A percentile compares a stretch with the other conserved stretches of the same genome.
Conservation (phyloP, 2,329 filamentous ascomycete species). For the Blastomyces gilchristii region DNA sequence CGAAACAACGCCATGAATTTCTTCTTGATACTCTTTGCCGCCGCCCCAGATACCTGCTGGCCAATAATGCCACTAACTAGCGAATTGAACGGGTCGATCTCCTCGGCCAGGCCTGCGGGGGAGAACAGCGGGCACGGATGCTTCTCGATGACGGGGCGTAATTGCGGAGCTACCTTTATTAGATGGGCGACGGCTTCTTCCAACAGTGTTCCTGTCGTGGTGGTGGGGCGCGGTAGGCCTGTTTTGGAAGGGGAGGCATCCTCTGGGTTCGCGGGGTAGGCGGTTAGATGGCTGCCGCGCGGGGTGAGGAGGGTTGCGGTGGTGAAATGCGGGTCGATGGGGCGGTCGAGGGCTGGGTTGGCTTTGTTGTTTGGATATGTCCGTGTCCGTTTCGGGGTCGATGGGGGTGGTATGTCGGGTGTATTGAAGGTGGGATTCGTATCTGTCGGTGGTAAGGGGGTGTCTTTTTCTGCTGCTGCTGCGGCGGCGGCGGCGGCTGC, state of each 20-base stretch:
- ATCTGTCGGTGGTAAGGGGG: slow-evolving; percentile 20
- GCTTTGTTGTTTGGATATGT: slow-evolving; percentile 20
- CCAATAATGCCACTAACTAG: slow-evolving; percentile 83
- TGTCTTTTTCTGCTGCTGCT: background rate
- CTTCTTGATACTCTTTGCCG: slow-evolving; percentile 76
- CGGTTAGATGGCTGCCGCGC: slow-evolving; percentile 37
- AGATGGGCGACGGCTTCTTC: slow-evolving; percentile 66
- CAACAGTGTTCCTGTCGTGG: slow-evolving; percentile 62
- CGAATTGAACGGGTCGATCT: slow-evolving; percentile 77
- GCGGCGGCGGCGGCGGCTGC: background rate
- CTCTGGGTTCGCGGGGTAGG: slow-evolving; percentile 32
- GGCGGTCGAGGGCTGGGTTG: slow-evolving; percentile 34
- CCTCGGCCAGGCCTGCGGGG: slow-evolving; percentile 68
- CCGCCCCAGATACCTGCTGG: slow-evolving; percentile 90
- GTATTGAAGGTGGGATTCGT: slow-evolving; percentile 31
- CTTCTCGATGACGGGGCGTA: slow-evolving; percentile 61
- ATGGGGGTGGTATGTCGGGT: slow-evolving; percentile 30
- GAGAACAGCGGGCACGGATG: slow-evolving; percentile 72
- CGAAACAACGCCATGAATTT: slow-evolving; percentile 71
- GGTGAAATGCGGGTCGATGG: slow-evolving; percentile 40
- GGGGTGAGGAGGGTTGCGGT: slow-evolving; percentile 41
- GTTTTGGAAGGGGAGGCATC: slow-evolving; percentile 32
- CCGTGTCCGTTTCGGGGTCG: slow-evolving; percentile 36
- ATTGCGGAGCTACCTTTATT: slow-evolving; percentile 58
- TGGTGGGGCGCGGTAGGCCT: slow-evolving; percentile 34